These are phyloP conservation scores for Lachancea kluyveri DNA, from an alignment of 805 yeast species.

Conservation along the genomic window DNA sequence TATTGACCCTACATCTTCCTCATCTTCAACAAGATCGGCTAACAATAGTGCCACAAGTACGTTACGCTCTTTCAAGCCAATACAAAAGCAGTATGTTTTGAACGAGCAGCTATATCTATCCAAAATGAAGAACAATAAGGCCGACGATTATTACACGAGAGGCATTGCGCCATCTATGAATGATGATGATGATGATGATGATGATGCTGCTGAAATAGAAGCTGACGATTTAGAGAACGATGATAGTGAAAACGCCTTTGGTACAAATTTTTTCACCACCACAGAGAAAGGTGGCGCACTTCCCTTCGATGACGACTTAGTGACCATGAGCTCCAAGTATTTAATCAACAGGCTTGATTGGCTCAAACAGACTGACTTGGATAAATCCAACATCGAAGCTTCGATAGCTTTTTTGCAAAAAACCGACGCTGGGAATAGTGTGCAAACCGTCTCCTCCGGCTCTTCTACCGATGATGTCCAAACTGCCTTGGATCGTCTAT, in stretches of 20 bases:
- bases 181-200: conserved; percentile 32
- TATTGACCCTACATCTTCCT: conserved; percentile 13
- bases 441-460: not conserved
- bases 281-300: conserved; percentile 10
- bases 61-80: conserved; percentile 17
- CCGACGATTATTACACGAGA: conserved; percentile 68
- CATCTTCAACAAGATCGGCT: conserved; percentile 16
- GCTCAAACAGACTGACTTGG: conserved; percentile 41
- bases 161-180: conserved; percentile 40
- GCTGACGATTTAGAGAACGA: conserved; percentile 30
- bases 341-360: conserved; percentile 24
- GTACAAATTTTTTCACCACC: conserved; percentile 17
- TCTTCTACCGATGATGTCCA: conserved; percentile 2
- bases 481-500: conserved; percentile 11
- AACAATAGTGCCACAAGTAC: conserved; percentile 6
- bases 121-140: conserved; percentile 52
- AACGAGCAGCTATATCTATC: conserved; percentile 65
- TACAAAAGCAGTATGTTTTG: conserved; percentile 29
- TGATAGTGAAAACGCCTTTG: conserved; percentile 19
- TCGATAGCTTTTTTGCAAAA: conserved; percentile 2
- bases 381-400: conserved; percentile 13
- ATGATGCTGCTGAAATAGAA: conserved; percentile 26
- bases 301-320: conserved; percentile 17
- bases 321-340: conserved; percentile 23
- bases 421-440: not conserved